phyloP scores from a whole-genome alignment of 2,329 filamentous ascomycete species.

The Calonectria pseudoreteaudii region DNA sequence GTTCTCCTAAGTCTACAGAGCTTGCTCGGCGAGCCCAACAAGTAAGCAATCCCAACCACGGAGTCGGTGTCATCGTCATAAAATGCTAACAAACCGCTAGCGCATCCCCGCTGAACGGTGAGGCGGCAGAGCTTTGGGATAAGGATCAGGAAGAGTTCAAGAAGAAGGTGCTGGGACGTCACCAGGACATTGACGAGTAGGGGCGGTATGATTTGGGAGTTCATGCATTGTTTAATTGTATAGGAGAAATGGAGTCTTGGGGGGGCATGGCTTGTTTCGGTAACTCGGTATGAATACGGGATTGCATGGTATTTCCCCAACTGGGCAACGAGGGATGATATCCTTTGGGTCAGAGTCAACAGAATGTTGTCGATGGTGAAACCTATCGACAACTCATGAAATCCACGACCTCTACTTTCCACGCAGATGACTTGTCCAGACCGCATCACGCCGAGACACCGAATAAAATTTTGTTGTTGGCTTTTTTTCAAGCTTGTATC shows the following conservation, averaged over 20 bases:
- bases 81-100: slow-evolving; percentile 50
- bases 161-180: slow-evolving; percentile 74
- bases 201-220: slow-evolving; percentile 10
- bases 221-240: slow-evolving; percentile 39
- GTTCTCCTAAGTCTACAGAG: slow-evolving; percentile 95
- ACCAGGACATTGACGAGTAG: slow-evolving; percentile 73
- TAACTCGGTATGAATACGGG: slow-evolving; percentile 48
- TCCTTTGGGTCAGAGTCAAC: slow-evolving; percentile 37
- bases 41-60: slow-evolving; percentile 69
- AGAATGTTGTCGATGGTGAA: slow-evolving; percentile 43
- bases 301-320: slow-evolving; percentile 47
- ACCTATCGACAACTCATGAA: slow-evolving; percentile 41
- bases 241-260: slow-evolving; percentile 58
- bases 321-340: slow-evolving; percentile 32
- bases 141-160: slow-evolving; percentile 89
- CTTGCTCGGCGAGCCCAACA: slow-evolving; percentile 95
- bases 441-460: slow-evolving; percentile 45
- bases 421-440: slow-evolving; percentile 34
- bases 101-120: slow-evolving; percentile 92
- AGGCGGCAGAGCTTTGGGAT: slow-evolving; percentile 97
- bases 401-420: slow-evolving; percentile 37
- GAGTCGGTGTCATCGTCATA: not conserved
- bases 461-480: slow-evolving; percentile 35
- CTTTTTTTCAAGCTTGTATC: slow-evolving; percentile 47
- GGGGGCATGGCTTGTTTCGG: slow-evolving; percentile 46